phyloP scores from a whole-genome alignment of 1,284 basidiomycete genomes.

The Termitomyces sp. region DNA sequence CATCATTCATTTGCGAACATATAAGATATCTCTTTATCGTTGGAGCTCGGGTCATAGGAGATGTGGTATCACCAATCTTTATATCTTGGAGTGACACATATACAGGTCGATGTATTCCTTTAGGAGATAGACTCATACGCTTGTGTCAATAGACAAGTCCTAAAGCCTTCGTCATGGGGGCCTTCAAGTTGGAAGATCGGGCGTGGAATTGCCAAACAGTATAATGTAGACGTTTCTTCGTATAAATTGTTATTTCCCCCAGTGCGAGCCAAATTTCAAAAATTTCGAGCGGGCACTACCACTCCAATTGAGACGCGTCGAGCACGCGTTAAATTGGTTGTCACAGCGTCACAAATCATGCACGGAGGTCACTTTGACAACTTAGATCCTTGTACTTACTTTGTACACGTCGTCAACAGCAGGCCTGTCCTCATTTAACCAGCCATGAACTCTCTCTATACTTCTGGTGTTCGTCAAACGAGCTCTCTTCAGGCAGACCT shows the following conservation, averaged over 20 bases:
- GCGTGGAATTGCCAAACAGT: background rate
- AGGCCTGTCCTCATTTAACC: conserved; percentile 8
- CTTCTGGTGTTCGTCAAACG: conserved; percentile 87
- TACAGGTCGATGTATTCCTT: background rate
- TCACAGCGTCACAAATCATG: conserved; percentile 9
- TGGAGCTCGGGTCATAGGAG: background rate
- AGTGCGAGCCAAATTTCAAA: background rate
- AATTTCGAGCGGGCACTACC: background rate
- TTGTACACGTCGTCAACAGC: conserved; percentile 4
- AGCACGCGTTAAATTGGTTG: background rate
- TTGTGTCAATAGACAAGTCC: background rate
- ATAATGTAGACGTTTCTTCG: background rate
- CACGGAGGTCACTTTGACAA: background rate
- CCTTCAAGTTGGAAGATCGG: background rate
- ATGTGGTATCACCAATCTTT: background rate
- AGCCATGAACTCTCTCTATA: conserved; percentile 90
- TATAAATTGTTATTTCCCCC: background rate
- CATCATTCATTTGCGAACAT: background rate
- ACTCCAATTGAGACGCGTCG: background rate
- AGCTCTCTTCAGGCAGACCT: conserved; percentile 85
- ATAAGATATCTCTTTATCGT: background rate
- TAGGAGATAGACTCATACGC: background rate
- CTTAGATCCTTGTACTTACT: no score
- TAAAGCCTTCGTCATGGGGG: background rate
- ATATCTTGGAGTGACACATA: background rate